phyloP scores from a whole-genome alignment of 345 rosid genomes.

The Cardamine resedifolia region DNA sequence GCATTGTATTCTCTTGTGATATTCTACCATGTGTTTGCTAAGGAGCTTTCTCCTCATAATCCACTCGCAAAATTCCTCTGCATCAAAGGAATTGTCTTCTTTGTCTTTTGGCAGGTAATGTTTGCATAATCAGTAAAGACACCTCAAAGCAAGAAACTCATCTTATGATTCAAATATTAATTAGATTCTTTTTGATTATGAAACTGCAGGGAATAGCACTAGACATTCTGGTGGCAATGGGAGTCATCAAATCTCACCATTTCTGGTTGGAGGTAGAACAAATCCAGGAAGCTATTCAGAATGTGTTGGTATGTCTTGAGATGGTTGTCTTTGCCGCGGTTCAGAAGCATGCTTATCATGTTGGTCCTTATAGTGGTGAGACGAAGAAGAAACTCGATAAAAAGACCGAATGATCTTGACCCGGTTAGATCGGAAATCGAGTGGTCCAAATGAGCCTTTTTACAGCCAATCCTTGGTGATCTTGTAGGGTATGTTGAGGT shows the following conservation, averaged over 20 bases:
- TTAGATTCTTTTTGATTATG: background rate
- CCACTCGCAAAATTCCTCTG: conserved; percentile 98
- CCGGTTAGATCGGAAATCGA: background rate
- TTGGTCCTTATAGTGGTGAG: conserved; percentile 79
- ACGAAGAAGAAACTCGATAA: conserved; percentile 54
- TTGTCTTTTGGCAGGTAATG: conserved; percentile 97
- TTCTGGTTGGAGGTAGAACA: conserved; percentile 96
- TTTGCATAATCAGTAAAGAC: background rate
- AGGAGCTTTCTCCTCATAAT: conserved; percentile 86
- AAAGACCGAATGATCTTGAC: conserved; percentile 33
- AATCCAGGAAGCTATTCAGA: conserved; percentile 86
- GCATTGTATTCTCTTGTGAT: conserved; percentile 84
- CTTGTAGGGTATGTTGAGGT: background rate
- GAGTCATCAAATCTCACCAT: conserved; percentile 75
- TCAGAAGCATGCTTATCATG: conserved; percentile 79
- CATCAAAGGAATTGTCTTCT: conserved; percentile 97
- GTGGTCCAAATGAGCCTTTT: background rate
- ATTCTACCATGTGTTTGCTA: conserved; percentile 93
- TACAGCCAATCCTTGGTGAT: conserved; percentile 2
- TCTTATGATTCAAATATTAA: background rate
- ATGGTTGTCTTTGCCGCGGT: conserved; percentile 91
- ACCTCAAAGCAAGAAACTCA: background rate
- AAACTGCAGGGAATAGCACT: conserved; percentile 70
- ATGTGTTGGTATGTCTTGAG: conserved; percentile 74
- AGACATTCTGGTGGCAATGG: conserved; percentile 63